These are phyloP conservation scores for Trifolium subterraneum DNA, from an alignment of 306 rosid species.

Conservation along the genomic window DNA sequence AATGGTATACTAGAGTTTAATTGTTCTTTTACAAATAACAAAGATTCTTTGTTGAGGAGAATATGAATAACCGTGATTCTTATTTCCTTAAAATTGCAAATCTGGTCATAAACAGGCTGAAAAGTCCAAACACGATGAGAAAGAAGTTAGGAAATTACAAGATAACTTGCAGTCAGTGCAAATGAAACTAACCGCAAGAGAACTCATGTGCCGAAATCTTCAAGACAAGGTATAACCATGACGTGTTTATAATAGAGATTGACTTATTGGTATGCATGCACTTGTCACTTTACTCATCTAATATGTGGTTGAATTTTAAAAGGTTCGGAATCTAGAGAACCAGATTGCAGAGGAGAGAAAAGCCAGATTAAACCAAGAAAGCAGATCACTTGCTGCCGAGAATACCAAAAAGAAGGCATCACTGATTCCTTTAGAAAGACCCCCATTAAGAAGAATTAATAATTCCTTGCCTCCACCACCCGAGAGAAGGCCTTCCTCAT, in stretches of 20 bases:
- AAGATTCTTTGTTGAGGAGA: background rate
- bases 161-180: slow-evolving; percentile 68
- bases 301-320: slow-evolving; percentile 20
- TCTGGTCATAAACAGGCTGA: slow-evolving; percentile 65
- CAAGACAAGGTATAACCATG: slow-evolving; percentile 71
- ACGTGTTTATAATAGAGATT: background rate
- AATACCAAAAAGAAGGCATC: slow-evolving; percentile 67
- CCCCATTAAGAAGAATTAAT: slow-evolving; percentile 65
- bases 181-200: slow-evolving; percentile 76
- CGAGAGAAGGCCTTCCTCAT: slow-evolving; percentile 38
- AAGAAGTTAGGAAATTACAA: slow-evolving; percentile 82
- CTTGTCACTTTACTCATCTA: background rate
- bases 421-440: slow-evolving; percentile 67
- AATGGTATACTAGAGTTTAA: slow-evolving; percentile 59
- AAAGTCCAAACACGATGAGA: slow-evolving; percentile 85
- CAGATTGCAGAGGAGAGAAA: slow-evolving; percentile 85
- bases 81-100: slow-evolving; percentile 13
- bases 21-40: background rate
- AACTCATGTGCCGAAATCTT: slow-evolving; percentile 64
- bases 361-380: slow-evolving; percentile 73
- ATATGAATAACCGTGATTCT: background rate
- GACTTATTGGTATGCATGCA: background rate
- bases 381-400: slow-evolving; percentile 56
- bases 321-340: slow-evolving; percentile 88
- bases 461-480: slow-evolving; percentile 63